Percentiles rank a stretch among this genome's conserved stretches.
Evolutionary conservation across 1,139 yeast species (phyloP).

Genomic region (Diutina mesorugosa): DNA sequence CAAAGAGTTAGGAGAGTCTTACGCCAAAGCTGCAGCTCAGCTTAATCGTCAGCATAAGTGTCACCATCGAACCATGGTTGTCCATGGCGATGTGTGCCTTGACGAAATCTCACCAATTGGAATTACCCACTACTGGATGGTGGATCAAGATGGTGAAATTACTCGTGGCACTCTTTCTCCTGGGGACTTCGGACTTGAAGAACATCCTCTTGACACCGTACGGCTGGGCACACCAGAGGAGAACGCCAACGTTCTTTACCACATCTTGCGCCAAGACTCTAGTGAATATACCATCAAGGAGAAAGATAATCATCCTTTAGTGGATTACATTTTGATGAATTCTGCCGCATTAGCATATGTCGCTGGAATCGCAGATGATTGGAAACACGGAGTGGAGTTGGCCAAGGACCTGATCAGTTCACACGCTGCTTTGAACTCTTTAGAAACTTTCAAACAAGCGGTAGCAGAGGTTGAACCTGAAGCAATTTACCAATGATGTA

Average conservation of each 20-base stretch:
- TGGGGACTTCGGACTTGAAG: conserved; percentile 66
- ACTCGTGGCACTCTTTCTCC: conserved; percentile 34
- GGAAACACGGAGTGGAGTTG: conserved; percentile 65
- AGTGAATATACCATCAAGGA: conserved; percentile 22
- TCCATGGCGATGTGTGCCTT: conserved; percentile 80
- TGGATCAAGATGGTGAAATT: conserved; percentile 33
- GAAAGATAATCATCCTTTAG: conserved; percentile 41
- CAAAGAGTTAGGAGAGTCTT: conserved; percentile 64
- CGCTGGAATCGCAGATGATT: conserved; percentile 50
- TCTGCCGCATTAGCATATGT: conserved; percentile 79
- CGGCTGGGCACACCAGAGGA: conserved; percentile 78
- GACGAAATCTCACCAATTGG: conserved; percentile 94
- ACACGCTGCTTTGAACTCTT: conserved; percentile 53
- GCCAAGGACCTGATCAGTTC: conserved; percentile 58
- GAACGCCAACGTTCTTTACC: conserved; percentile 54
- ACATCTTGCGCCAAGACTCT: conserved; percentile 43
- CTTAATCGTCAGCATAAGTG: conserved; percentile 31
- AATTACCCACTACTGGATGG: conserved; percentile 64
- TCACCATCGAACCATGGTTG: conserved; percentile 61
- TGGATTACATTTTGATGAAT: conserved; percentile 80
- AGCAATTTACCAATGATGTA: background rate
- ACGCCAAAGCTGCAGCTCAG: conserved; percentile 65
- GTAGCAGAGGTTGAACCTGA: background rate
- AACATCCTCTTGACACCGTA: conserved; percentile 55
- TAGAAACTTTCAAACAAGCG: conserved; percentile 43